A percentile compares a stretch with the other conserved stretches of the same genome.
phyloP scores from a whole-genome alignment of 805 yeast species.

The Candida palmyrensis region DNA sequence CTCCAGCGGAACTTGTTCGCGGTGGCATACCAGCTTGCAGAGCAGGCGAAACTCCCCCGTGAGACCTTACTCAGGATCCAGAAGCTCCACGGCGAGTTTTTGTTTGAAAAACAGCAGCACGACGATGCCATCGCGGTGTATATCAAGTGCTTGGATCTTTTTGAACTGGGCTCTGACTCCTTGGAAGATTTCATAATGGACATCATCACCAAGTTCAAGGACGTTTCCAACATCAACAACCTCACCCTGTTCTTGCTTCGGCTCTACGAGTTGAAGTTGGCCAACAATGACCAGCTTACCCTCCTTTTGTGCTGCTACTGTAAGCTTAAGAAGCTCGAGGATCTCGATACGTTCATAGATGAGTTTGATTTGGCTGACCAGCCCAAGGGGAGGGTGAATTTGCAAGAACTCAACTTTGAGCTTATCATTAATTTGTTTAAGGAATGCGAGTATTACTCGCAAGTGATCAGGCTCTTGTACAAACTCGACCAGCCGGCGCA shows the following conservation, averaged over 20 bases:
- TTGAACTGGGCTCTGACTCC: slow-evolving; percentile 8
- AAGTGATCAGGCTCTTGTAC: slow-evolving; percentile 67
- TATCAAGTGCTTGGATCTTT: slow-evolving; percentile 37
- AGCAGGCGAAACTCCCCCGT: slow-evolving; percentile 23
- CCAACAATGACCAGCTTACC: slow-evolving; percentile 80
- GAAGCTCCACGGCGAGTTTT: slow-evolving; percentile 60
- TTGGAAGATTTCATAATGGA: slow-evolving; percentile 51
- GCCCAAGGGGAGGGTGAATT: slow-evolving; percentile 5
- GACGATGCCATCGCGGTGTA: slow-evolving; percentile 74
- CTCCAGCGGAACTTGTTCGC: slow-evolving; percentile 66
- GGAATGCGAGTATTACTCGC: slow-evolving; percentile 60
- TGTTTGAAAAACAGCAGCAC: slow-evolving; percentile 55
- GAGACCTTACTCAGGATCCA: slow-evolving; percentile 25
- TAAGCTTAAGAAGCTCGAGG: slow-evolving; percentile 58
- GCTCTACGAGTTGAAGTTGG: slow-evolving; percentile 47
- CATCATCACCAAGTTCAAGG: slow-evolving; percentile 74
- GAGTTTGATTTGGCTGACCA: slow-evolving; percentile 22
- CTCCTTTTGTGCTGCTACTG: slow-evolving; percentile 74
- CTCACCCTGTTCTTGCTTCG: slow-evolving; percentile 61
- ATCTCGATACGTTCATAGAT: slow-evolving; percentile 53
- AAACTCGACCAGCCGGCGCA: slow-evolving; percentile 67
- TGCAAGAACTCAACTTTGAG: slow-evolving; percentile 56
- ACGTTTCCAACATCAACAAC: slow-evolving; percentile 63
- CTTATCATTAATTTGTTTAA: slow-evolving; percentile 64
- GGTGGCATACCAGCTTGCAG: slow-evolving; percentile 68